Evolutionary conservation across 768 basidiomycete species (phyloP).

Genomic region (Peribolospora kevripleyi): DNA sequence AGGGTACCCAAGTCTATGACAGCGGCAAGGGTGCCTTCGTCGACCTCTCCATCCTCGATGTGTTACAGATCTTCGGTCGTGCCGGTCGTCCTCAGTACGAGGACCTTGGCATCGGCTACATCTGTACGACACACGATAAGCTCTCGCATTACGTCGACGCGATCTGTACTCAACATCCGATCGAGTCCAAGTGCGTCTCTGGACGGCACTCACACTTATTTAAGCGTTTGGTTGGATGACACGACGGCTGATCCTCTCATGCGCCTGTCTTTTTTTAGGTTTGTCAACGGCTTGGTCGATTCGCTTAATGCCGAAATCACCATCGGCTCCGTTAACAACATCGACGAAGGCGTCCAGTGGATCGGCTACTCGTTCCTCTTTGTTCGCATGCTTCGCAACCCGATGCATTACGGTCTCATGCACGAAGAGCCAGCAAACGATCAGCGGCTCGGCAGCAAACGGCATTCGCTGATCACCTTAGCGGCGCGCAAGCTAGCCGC

Average conservation of each 20-base stretch:
- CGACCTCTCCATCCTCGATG: conserved; percentile 81
- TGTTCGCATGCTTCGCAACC: conserved; percentile 81
- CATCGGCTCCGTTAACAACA: conserved; percentile 73
- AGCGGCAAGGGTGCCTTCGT: conserved; percentile 68
- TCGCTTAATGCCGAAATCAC: conserved; percentile 86
- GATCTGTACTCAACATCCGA: conserved; percentile 40
- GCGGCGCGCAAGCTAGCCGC: conserved; percentile 45
- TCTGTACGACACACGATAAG: conserved; percentile 85
- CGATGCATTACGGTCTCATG: conserved; percentile 40
- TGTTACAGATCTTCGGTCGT: conserved; percentile 83
- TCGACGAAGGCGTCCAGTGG: conserved; percentile 74
- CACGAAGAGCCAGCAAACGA: conserved; percentile 45
- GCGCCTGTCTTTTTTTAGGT: conserved; percentile 22
- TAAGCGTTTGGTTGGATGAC: background rate
- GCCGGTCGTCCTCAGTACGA: conserved; percentile 46
- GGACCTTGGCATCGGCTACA: conserved; percentile 83
- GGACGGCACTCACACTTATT: background rate
- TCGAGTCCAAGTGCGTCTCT: conserved; percentile 63
- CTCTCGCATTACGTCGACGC: conserved; percentile 32
- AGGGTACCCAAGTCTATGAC: conserved; percentile 92
- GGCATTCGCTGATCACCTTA: conserved; percentile 37
- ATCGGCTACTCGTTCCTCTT: conserved; percentile 90
- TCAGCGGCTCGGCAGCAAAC: conserved; percentile 42
- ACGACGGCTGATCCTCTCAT: background rate
- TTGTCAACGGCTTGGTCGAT: conserved; percentile 62